Percentiles rank a stretch among this genome's conserved stretches.
Conservation (phyloP, 208 protist species). For the Trypanosoma lewisi region DNA sequence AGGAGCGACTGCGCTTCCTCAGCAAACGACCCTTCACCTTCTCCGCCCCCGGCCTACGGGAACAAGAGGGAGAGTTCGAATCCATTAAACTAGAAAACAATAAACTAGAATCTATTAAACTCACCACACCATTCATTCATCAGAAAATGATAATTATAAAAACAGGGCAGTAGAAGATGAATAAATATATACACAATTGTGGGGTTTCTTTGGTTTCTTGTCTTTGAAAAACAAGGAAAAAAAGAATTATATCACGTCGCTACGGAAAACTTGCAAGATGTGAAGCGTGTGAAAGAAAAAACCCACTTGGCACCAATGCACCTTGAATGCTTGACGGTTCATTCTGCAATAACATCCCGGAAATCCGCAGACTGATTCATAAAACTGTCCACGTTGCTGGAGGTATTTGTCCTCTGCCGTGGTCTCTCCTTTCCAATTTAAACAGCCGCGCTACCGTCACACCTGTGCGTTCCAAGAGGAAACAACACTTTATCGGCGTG, state of each 20-base stretch:
- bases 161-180: background rate
- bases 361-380: constrained; percentile 33
- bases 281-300: constrained; percentile 11
- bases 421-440: background rate
- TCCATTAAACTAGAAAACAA: too few species aligned
- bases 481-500: constrained; percentile 31
- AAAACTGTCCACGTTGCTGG: constrained; percentile 38
- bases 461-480: constrained; percentile 29
- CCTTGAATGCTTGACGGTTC: constrained; percentile 16
- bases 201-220: background rate
- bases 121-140: too few species aligned
- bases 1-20: too few species aligned
- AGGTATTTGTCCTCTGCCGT: background rate
- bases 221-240: background rate
- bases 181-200: background rate
- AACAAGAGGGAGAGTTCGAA: too few species aligned
- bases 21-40: too few species aligned
- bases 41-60: too few species aligned
- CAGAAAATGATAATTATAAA: background rate
- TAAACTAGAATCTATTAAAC: too few species aligned
- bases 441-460: background rate
- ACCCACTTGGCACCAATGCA: constrained; percentile 17
- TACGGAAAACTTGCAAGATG: background rate
- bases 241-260: background rate
- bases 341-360: constrained; percentile 30